Evolutionary conservation across 2,329 filamentous ascomycete species (phyloP).

Genomic region (Colletotrichum salicis): DNA sequence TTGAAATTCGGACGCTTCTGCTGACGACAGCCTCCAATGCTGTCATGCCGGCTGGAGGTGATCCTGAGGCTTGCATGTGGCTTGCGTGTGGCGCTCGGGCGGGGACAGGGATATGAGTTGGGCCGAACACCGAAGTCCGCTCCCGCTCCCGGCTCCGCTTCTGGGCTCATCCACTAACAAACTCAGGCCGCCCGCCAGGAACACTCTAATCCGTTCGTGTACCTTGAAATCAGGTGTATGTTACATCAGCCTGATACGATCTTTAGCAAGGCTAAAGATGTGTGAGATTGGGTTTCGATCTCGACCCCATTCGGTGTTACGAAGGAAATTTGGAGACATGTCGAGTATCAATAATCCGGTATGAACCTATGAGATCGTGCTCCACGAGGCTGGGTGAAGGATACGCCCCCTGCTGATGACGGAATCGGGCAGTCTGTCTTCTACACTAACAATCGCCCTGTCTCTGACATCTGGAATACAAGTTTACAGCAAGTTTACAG

Average conservation of each 20-base stretch:
- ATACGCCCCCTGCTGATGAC: too few relatives aligned
- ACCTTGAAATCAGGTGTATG: not conserved
- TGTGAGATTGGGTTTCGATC: not conserved
- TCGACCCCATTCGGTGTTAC: not conserved
- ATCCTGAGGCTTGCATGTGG: not conserved
- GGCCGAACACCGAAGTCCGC: constrained; percentile 2
- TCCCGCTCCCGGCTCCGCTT: too few relatives aligned
- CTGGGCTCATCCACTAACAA: not conserved
- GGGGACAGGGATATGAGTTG: not conserved
- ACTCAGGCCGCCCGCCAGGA: not conserved
- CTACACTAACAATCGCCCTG: too few relatives aligned
- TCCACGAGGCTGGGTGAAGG: too few relatives aligned
- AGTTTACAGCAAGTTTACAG: too few relatives aligned
- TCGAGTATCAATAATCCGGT: not conserved
- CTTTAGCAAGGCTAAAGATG: not conserved
- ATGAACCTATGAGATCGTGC: too few relatives aligned
- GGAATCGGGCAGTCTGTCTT: too few relatives aligned
- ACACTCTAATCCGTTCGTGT: not conserved
- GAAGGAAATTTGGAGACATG: not conserved
- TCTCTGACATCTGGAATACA: too few relatives aligned
- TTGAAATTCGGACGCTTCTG: not conserved
- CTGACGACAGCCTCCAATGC: not conserved
- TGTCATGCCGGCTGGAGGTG: not conserved
- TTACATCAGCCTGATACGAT: not conserved
- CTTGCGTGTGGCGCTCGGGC: not conserved